Percentiles rank a stretch among this genome's conserved stretches.
Conservation (phyloP, 176 grass and related monocot species). For the Carex littledalei region DNA sequence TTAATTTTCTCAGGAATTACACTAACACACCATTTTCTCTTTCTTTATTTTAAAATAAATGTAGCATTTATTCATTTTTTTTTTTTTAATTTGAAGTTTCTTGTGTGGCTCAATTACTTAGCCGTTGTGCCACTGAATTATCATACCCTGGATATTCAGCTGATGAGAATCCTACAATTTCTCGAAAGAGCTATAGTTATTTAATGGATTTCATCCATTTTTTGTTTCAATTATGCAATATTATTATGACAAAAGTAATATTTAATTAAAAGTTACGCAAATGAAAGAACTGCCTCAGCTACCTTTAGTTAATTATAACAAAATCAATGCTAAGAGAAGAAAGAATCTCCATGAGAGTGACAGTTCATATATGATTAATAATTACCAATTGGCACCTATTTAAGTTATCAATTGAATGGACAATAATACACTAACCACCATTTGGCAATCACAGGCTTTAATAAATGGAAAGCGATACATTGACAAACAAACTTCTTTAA, state of each 20-base stretch:
- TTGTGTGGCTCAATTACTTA: neutral
- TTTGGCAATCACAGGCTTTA: neutral
- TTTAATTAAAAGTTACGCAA: neutral
- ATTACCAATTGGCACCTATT: neutral
- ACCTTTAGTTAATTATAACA: constrained; percentile 16
- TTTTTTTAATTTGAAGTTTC: neutral
- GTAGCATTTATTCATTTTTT: no score
- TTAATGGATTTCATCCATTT: neutral
- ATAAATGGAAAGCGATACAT: neutral
- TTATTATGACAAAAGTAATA: neutral
- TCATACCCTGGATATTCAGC: neutral
- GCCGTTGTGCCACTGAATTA: neutral
- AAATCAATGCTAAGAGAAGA: neutral
- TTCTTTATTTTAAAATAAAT: neutral
- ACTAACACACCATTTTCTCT: neutral
- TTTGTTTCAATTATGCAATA: neutral
- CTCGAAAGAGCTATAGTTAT: neutral
- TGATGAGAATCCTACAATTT: neutral
- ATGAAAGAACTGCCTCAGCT: neutral
- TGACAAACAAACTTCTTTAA: neutral
- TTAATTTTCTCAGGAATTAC: neutral
- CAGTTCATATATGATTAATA: neutral
- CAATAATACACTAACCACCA: constrained; percentile 5
- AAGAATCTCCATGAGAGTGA: neutral
- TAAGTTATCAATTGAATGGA: constrained; percentile 8